Base-by-base conservation (phyloP, 768 basidiomycete species). In the Hygrocybe punicea region DNA sequence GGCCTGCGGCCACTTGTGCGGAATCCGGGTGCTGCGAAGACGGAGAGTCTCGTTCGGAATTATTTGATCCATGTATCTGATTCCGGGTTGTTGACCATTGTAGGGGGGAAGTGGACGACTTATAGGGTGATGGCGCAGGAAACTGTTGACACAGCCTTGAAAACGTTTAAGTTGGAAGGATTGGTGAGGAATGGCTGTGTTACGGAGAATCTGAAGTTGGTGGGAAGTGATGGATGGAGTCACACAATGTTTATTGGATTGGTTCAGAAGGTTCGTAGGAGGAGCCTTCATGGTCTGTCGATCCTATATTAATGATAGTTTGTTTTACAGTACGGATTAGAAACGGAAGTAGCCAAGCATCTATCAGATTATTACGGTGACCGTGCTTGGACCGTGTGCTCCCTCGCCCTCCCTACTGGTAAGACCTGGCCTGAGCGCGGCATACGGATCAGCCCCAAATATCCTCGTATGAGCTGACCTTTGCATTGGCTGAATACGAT, bases 41-140 rank as follows among this genome's bases (percentile, higher is more conserved):
- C 95, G 16, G 86, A 95, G 72, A 88, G 87, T 0, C 75, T 99
- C 52, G 96, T 99, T 17, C 76, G 96, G 66, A 98, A 88, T 68
- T 96, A 98, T 74, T 82, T 99, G 81, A 89, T 97, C 61, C 81
- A 93, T 67, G 84, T 93, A 34, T 84, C 82, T 40, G 80, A 82
- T 47, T 84, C 84, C 59, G 93, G 94, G 16, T 76, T 99, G 63
- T 73, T 99, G 58, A 98, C 95, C 25, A 93, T 98, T 64, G 93
- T 92, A 2, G 96, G 96, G 16, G 96, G 96, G 4, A 99, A 99
- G 73, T 99, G 96, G 96, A 99, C 96, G 58, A 98, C 96, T 48
- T 99, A 98, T 75, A 78, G 91, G 49, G 87, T 86, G 33, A 97
- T 98, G 96, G 93, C 96, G 21, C 81, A 93, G 75, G 96, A 98